Percentiles rank a stretch among this genome's conserved stretches.
These are phyloP conservation scores for Amborella trichopoda DNA, from an alignment of 164 flowering plant species.

Conservation along the genomic window DNA sequence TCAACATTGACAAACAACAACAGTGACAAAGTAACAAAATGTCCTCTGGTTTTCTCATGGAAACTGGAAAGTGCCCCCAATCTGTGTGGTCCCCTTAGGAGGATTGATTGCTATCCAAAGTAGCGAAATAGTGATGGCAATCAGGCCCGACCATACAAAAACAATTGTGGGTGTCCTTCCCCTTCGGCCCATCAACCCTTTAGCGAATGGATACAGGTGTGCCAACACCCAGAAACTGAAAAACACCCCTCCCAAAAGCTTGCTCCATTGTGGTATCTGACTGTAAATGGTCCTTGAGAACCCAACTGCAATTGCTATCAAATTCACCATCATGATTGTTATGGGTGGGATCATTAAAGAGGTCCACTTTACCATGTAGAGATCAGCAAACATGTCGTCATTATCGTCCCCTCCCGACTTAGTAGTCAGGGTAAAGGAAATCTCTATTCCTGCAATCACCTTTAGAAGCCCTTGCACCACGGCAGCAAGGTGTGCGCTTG, in stretches of 20 bases:
- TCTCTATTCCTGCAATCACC: slow-evolving; percentile 70
- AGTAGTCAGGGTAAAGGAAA: slow-evolving; percentile 66
- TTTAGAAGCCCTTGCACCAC: slow-evolving; percentile 64
- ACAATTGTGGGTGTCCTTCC: slow-evolving; percentile 70
- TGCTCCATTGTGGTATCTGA: slow-evolving; percentile 48
- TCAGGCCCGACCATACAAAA: slow-evolving; percentile 69
- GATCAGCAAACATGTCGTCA: slow-evolving; percentile 55
- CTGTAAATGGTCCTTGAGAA: slow-evolving; percentile 47
- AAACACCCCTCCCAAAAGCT: slow-evolving; percentile 60
- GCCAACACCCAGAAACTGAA: slow-evolving; percentile 80
- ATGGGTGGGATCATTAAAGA: slow-evolving; percentile 64
- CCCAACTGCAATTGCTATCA: slow-evolving; percentile 42
- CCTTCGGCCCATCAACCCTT: slow-evolving; percentile 72
- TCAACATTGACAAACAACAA: too few relatives aligned
- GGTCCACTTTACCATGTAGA: slow-evolving; percentile 65
- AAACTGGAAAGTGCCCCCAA: slow-evolving; percentile 27
- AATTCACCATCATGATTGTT: slow-evolving; percentile 50
- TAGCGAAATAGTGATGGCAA: slow-evolving; percentile 60
- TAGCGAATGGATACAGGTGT: slow-evolving; percentile 73
- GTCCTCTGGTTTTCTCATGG: too few relatives aligned
- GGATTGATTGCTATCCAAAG: slow-evolving; percentile 53
- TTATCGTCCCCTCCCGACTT: slow-evolving; percentile 48
- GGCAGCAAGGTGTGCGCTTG: slow-evolving; percentile 66
- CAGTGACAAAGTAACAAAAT: too few relatives aligned
- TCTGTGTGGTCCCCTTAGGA: slow-evolving; percentile 7